These are phyloP conservation scores for Mercurialis annua DNA, from an alignment of 345 rosid genomes.

Conservation along the genomic window DNA sequence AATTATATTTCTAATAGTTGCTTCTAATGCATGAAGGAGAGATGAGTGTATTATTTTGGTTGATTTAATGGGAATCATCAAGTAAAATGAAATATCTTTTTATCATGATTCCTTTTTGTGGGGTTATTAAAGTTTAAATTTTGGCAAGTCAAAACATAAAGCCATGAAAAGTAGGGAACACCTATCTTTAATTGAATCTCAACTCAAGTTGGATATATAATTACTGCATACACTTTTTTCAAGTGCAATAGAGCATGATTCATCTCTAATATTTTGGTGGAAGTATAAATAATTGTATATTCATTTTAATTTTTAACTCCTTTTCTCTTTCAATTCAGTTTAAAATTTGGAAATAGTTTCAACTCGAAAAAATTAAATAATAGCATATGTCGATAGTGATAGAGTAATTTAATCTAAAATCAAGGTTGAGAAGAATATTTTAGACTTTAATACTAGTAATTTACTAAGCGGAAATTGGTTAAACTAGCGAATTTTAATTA, in stretches of 20 bases:
- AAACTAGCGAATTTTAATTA: too few relatives aligned
- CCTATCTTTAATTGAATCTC: constrained; percentile 1
- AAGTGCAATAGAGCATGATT: not conserved
- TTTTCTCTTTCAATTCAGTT: too few relatives aligned
- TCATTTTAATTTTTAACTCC: not conserved
- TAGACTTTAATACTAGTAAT: too few relatives aligned
- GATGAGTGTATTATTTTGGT: not conserved
- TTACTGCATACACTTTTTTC: not conserved
- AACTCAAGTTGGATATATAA: not conserved
- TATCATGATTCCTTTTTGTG: constrained; percentile 8
- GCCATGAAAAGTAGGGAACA: constrained; percentile 13
- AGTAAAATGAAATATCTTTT: constrained; percentile 13
- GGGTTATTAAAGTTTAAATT: constrained; percentile 23
- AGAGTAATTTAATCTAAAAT: too few relatives aligned
- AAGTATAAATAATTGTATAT: too few relatives aligned
- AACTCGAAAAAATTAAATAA: too few relatives aligned
- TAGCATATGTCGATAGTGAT: too few relatives aligned
- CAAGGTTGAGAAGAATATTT: too few relatives aligned
- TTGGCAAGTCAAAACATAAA: constrained; percentile 37
- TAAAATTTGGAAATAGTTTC: too few relatives aligned
- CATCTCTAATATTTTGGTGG: not conserved
- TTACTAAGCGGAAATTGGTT: too few relatives aligned
- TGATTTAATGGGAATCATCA: constrained; percentile 15
- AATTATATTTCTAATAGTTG: not conserved
- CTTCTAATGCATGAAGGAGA: constrained; percentile 15